Conservation (phyloP, 1,139 yeast genomes). For the Yamadazyma songkhlaensis region DNA sequence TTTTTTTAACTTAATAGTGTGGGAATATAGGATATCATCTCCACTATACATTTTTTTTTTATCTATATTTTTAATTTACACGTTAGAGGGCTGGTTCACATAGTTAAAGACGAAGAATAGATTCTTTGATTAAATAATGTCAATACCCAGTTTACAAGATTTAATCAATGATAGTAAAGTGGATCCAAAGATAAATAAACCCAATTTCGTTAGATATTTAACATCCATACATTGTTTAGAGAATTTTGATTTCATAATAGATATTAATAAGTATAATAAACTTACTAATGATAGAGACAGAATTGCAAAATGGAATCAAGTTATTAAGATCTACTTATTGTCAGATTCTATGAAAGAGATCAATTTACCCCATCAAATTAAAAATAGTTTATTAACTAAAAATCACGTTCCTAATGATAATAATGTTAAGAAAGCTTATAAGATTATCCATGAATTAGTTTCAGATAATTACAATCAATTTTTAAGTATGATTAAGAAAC, state of each 20-base stretch:
- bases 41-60: too few species aligned
- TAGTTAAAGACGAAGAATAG: too few species aligned
- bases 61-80: too few species aligned
- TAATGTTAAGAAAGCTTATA: conserved; percentile 18
- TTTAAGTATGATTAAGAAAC: conserved; percentile 18
- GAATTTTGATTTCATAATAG: conserved; percentile 33
- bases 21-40: too few species aligned
- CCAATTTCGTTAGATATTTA: conserved; percentile 26
- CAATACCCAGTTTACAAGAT: conserved; percentile 17
- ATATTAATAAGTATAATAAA: conserved; percentile 23
- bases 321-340: conserved; percentile 24
- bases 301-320: conserved; percentile 22
- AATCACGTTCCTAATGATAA: conserved; percentile 15
- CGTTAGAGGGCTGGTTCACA: too few species aligned
- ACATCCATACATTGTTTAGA: conserved; percentile 33
- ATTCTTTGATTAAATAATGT: not conserved
- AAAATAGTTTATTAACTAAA: conserved; percentile 13
- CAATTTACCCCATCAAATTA: conserved; percentile 28
- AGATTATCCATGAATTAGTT: conserved; percentile 30
- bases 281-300: conserved; percentile 15
- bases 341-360: conserved; percentile 32
- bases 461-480: conserved; percentile 35
- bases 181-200: conserved; percentile 19
- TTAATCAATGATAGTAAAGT: conserved; percentile 15
- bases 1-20: too few species aligned